These are phyloP conservation scores for Musa schizocarpa DNA, from an alignment of 176 grass and related monocot genomes.

Conservation along the genomic window DNA sequence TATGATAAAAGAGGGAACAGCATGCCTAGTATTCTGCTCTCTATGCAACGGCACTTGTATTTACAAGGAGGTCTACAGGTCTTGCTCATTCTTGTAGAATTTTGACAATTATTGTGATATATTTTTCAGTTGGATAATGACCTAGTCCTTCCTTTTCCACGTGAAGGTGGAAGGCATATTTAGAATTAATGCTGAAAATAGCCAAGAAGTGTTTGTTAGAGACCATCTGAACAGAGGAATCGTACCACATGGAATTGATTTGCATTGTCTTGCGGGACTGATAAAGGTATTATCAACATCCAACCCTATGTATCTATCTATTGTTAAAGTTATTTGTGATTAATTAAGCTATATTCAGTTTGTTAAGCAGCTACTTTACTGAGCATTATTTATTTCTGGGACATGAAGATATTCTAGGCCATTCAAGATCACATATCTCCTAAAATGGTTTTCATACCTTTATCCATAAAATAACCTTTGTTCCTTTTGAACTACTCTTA, in stretches of 20 bases:
- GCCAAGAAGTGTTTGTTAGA: conserved; percentile 64
- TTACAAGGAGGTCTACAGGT: conserved; percentile 65
- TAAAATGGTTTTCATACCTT: neutral
- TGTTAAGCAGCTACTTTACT: neutral
- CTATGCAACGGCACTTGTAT: conserved; percentile 80
- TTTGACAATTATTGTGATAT: neutral
- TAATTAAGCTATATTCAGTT: neutral
- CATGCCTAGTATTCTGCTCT: conserved; percentile 67
- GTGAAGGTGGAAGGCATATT: conserved; percentile 90
- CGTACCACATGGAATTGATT: conserved; percentile 67
- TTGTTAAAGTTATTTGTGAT: neutral
- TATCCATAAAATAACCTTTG: too few species aligned
- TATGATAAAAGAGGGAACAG: conserved; percentile 83
- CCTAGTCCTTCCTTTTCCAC: conserved; percentile 16
- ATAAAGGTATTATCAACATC: conserved; percentile 44
- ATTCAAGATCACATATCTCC: neutral
- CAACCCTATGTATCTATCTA: neutral
- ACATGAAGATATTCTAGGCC: too few species aligned
- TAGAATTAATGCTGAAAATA: conserved; percentile 88
- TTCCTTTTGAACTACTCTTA: too few species aligned
- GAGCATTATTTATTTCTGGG: neutral
- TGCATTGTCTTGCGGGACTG: conserved; percentile 83
- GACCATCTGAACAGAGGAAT: conserved; percentile 64
- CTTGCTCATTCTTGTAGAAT: conserved; percentile 10
- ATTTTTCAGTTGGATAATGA: neutral